Evolutionary conservation across 345 rosid genomes (phyloP), one percentile per base, ranked within the genome.

Genomic region (Camelina laxa): DNA sequence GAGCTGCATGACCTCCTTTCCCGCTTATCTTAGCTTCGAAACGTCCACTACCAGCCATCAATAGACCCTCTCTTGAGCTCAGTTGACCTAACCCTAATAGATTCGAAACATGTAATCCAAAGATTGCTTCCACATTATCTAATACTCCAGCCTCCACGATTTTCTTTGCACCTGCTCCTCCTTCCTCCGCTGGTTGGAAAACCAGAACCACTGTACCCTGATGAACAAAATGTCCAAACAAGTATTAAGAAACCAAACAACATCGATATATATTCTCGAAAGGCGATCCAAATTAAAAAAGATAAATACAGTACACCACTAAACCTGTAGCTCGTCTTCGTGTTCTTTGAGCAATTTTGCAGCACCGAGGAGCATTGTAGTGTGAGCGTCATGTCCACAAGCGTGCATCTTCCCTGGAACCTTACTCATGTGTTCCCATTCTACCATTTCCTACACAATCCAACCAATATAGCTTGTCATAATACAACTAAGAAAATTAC

Each of bases 101-200:
- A 51, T 56, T 12, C 12, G 81, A 39, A 47, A 93, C 85, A 72
- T 91, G 97, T 20, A 88, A 67, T 2, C 91, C 97, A 50, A 87
- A 91, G 69, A 91, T 89, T 42, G 89, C 96, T 27, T 82, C 74
- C 22, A 93, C 87, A 47, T 87, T 82, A 41, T 88, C 81, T 33
- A 93, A 58, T 10, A 81, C 88, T 59, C 96, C 92, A 5, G 83
- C 84, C 42, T 87, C 90, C 30, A 87, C 48, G 84, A 93, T 85
- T 62, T 70, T 75, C 83, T 86, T 87, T 11, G 97, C 96, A 27
- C 96, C 97, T n/a, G 85, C 93, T 11, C 85, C 82, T 48, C 92
- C 96, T 86, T 93, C 98, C 83, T 93, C 97, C 20, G 90, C 97
- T 38, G 97, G 98, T 79, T 93, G 98, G 51, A 93, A 93, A 33